phyloP scores from a whole-genome alignment of 768 basidiomycete genomes.

The Clathrus columnatus region DNA sequence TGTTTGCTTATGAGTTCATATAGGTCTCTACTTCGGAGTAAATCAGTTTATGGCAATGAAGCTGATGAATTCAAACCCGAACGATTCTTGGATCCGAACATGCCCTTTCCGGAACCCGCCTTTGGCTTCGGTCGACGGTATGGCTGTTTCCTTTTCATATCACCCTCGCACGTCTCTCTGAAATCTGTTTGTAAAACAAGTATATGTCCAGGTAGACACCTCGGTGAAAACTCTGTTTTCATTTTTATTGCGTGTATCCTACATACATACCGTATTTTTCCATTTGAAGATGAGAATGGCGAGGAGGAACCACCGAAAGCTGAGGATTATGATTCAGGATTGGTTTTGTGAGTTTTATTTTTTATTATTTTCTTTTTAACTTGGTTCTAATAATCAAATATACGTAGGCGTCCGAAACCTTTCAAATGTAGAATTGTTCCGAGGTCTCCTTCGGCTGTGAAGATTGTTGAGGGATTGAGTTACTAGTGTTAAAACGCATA shows the following conservation, averaged over 20 bases:
- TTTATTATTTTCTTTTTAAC: not conserved
- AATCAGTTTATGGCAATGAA: constrained; percentile 18
- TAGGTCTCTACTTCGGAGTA: not conserved
- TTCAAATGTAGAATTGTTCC: constrained; percentile 2
- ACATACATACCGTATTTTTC: constrained; percentile 4
- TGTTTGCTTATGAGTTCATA: not conserved
- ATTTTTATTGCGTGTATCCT: constrained; percentile 8
- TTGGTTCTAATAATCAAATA: too few species aligned
- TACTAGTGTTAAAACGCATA: too few species aligned
- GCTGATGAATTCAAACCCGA: constrained; percentile 9
- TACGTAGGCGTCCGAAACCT: not conserved
- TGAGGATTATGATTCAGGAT: not conserved
- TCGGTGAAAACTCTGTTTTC: constrained; percentile 4
- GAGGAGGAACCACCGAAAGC: not conserved
- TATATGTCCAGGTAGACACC: constrained; percentile 12
- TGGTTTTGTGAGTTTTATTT: constrained; percentile 1
- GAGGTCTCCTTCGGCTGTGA: not conserved
- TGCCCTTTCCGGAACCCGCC: not conserved
- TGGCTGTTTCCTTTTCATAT: not conserved
- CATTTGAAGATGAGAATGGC: not conserved
- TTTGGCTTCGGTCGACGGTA: constrained; percentile 4
- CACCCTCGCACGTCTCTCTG: not conserved
- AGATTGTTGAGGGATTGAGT: not conserved
- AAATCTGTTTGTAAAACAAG: too few species aligned
- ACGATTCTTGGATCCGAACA: constrained; percentile 5